Evolutionary conservation across 768 basidiomycete genomes (phyloP).

Genomic region (Tricholoma sp.): DNA sequence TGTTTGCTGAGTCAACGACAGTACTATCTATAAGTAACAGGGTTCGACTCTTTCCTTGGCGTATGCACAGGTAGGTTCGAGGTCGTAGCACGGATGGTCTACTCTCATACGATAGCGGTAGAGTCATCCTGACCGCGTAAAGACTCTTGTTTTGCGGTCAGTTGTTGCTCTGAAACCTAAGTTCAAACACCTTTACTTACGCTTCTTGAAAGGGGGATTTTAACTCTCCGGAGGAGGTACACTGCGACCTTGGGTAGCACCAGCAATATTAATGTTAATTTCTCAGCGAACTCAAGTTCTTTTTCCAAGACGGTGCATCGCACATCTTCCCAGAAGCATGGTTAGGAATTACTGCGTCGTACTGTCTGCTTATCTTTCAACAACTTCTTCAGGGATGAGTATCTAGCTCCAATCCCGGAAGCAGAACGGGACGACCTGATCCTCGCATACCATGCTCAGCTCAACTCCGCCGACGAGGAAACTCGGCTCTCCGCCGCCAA

Average conservation of each 20-base stretch:
- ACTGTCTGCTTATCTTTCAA: background rate
- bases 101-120: constrained; percentile 21
- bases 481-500: constrained; percentile 65
- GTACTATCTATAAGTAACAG: constrained; percentile 23
- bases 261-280: background rate
- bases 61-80: constrained; percentile 66
- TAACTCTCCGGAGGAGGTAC: constrained; percentile 77
- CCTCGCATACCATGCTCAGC: constrained; percentile 75
- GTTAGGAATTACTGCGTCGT: constrained; percentile 32
- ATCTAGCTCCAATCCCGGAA: constrained; percentile 75
- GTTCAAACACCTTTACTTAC: background rate
- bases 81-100: background rate
- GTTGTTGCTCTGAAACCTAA: constrained; percentile 5
- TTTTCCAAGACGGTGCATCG: constrained; percentile 85
- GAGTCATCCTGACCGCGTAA: constrained; percentile 79
- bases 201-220: constrained; percentile 63
- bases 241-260: background rate
- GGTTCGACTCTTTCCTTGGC: constrained; percentile 84
- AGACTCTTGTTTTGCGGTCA: constrained; percentile 72
- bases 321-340: constrained; percentile 88
- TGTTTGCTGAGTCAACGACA: background rate
- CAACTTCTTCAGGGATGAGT: constrained; percentile 64
- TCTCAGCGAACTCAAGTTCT: constrained; percentile 75
- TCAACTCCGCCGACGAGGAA: constrained; percentile 67
- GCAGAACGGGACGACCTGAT: constrained; percentile 76